Evolutionary conservation across 768 basidiomycete genomes (phyloP).

Genomic region (Termitomyces sp.): DNA sequence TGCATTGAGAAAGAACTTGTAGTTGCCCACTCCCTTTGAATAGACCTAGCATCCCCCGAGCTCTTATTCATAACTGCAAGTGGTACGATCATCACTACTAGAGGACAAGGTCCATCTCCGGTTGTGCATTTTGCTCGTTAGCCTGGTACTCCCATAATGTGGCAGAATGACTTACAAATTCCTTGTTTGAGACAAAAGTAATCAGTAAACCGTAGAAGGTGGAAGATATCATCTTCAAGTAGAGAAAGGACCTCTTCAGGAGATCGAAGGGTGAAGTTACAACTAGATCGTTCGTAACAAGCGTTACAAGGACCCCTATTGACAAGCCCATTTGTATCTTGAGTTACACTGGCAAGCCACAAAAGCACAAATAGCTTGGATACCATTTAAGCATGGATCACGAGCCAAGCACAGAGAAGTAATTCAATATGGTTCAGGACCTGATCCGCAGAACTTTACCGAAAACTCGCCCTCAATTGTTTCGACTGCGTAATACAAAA

Average conservation of each 20-base stretch:
- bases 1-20: background rate
- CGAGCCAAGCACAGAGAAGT: no score
- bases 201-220: no score
- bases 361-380: no score
- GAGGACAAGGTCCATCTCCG: background rate
- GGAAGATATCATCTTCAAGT: background rate
- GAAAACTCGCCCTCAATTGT: background rate
- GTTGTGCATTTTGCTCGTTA: background rate
- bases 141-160: background rate
- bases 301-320: background rate
- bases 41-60: background rate
- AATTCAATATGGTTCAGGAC: no score
- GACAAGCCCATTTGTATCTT: background rate
- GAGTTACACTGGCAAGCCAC: background rate
- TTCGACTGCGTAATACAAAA: background rate
- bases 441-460: no score
- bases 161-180: background rate
- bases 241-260: background rate
- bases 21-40: background rate
- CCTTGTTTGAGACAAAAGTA: background rate
- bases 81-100: no score
- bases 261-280: background rate
- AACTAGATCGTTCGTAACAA: background rate
- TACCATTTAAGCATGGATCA: slow-evolving; percentile 1
- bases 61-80: background rate